phyloP scores from a whole-genome alignment of 495 filamentous ascomycete species.

The Penicillium salamii region DNA sequence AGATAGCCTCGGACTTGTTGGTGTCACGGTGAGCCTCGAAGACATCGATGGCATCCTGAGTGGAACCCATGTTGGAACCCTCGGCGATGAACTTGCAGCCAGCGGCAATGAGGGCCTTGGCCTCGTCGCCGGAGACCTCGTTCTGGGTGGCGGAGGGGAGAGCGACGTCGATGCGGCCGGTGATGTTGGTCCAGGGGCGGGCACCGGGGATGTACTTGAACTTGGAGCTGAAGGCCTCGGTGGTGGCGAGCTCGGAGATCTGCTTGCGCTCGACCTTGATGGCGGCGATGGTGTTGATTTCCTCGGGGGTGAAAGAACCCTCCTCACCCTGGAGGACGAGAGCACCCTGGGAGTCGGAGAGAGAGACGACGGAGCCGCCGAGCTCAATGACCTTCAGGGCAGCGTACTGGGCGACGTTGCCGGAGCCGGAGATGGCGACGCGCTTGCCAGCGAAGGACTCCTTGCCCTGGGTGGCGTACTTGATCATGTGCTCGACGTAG shows the following conservation, averaged over 20 bases:
- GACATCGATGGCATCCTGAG: constrained; percentile 88
- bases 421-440: constrained; percentile 94
- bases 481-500: constrained; percentile 96
- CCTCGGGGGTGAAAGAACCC: constrained; percentile 67
- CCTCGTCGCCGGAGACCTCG: constrained; percentile 89
- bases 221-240: constrained; percentile 53
- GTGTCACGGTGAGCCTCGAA: constrained; percentile 80
- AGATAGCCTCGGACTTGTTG: constrained; percentile 70
- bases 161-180: constrained; percentile 79
- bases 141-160: constrained; percentile 96
- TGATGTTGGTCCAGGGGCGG: constrained; percentile 84
- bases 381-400: constrained; percentile 97
- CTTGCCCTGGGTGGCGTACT: constrained; percentile 73
- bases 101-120: constrained; percentile 69
- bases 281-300: constrained; percentile 70
- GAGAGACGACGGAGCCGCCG: constrained; percentile 85
- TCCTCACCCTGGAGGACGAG: constrained; percentile 66
- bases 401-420: constrained; percentile 97
- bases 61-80: constrained; percentile 98
- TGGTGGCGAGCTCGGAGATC: constrained; percentile 61
- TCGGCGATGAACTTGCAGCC: constrained; percentile 90
- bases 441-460: constrained; percentile 88
- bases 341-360: constrained; percentile 88
- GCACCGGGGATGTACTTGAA: constrained; percentile 87
- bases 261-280: constrained; percentile 87